phyloP scores from a whole-genome alignment of 208 protist genomes.

The Trypanosoma platydactyli region DNA sequence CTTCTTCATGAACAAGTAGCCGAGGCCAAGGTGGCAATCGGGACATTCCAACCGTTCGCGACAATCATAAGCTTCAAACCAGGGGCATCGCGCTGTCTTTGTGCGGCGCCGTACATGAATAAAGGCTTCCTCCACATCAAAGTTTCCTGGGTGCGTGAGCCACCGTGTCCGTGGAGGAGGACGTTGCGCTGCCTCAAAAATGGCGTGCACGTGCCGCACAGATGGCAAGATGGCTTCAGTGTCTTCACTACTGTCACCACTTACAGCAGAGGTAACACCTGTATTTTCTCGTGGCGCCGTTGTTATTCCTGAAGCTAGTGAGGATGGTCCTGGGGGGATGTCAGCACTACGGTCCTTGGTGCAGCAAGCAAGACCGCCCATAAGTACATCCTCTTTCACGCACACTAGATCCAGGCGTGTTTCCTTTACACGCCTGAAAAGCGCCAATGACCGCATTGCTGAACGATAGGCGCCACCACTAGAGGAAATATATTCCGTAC shows the following conservation, averaged over 20 bases:
- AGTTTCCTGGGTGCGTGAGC: conserved; percentile 57
- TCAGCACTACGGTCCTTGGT: conserved; percentile 44
- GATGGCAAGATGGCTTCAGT: conserved; percentile 4
- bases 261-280: not conserved
- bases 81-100: conserved; percentile 49
- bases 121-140: conserved; percentile 69
- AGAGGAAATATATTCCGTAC: not conserved
- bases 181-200: conserved; percentile 36
- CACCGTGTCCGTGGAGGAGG: conserved; percentile 35
- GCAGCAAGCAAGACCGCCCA: conserved; percentile 42
- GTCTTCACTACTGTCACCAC: not conserved
- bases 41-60: conserved; percentile 61
- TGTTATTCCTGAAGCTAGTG: not conserved
- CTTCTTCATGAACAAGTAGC: conserved; percentile 55
- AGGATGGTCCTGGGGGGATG: conserved; percentile 4
- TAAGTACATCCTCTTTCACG: conserved; percentile 39
- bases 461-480: conserved; percentile 1
- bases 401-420: conserved; percentile 70
- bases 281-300: no score
- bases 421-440: conserved; percentile 45
- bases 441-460: conserved; percentile 27
- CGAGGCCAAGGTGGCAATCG: conserved; percentile 75
- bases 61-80: conserved; percentile 67
- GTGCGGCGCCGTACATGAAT: conserved; percentile 66
- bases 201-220: conserved; percentile 30